Evolutionary conservation across 345 rosid species (phyloP).

Genomic region (Corymbia maculata): DNA sequence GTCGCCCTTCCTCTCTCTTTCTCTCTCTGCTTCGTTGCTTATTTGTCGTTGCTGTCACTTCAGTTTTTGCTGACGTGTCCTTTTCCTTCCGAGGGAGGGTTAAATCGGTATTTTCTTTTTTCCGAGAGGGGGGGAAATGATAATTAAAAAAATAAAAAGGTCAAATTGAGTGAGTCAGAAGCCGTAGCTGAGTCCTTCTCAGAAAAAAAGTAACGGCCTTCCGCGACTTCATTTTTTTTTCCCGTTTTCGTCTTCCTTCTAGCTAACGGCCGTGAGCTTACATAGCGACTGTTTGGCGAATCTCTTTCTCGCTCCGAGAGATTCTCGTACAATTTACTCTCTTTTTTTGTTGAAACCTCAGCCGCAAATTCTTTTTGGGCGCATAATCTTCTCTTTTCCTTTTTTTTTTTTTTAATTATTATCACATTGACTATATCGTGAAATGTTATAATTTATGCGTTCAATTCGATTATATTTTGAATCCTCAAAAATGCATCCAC

Average conservation of each 20-base stretch:
- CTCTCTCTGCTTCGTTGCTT: neutral
- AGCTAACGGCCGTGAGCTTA: neutral
- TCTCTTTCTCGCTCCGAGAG: neutral
- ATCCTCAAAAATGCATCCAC: rapidly evolving
- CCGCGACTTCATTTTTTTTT: neutral
- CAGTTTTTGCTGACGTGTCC: constrained; percentile 6
- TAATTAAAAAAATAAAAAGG: neutral
- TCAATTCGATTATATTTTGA: no score
- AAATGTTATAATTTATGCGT: rapidly evolving
- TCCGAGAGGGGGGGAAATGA: neutral
- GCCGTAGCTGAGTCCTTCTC: neutral
- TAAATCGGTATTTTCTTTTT: neutral
- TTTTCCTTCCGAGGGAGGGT: neutral
- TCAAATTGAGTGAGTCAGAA: no score
- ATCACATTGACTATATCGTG: no score
- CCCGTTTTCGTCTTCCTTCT: neutral
- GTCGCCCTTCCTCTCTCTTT: neutral
- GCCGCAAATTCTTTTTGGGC: neutral
- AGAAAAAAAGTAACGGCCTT: neutral
- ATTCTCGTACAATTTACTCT: neutral
- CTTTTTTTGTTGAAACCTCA: neutral
- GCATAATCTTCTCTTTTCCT: neutral
- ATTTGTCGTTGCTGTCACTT: neutral
- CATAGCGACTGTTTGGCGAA: neutral
- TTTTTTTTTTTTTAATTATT: no score